These are phyloP conservation scores for Microcyclosporella mali DNA, from an alignment of 2,329 filamentous ascomycete species.

Conservation along the genomic window DNA sequence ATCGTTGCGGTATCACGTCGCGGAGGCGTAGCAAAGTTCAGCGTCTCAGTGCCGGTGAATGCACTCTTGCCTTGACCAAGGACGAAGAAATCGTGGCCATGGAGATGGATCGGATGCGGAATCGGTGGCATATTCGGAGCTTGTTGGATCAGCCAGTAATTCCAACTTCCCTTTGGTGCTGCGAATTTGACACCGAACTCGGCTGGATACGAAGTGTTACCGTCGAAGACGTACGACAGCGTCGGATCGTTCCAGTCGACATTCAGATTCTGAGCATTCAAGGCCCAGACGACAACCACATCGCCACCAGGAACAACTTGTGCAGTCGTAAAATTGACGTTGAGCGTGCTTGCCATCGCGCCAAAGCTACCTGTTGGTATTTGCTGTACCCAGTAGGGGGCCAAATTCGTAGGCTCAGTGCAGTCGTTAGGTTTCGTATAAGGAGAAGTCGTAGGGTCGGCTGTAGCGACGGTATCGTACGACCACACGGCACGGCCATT, in stretches of 20 bases:
- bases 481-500: conserved; percentile 30
- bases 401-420: conserved; percentile 26
- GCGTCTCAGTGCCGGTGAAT: conserved; percentile 24
- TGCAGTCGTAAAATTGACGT: conserved; percentile 29
- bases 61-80: conserved; percentile 21
- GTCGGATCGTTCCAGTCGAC: conserved; percentile 42
- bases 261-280: conserved; percentile 36
- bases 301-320: conserved; percentile 30
- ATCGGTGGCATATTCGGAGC: conserved; percentile 4
- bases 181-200: conserved; percentile 38
- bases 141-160: conserved; percentile 35
- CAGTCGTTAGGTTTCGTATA: conserved; percentile 37
- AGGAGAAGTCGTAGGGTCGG: conserved; percentile 20
- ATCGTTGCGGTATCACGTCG: conserved; percentile 45
- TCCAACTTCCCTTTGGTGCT: conserved; percentile 28
- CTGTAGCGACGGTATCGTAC: conserved; percentile 24
- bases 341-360: conserved; percentile 28
- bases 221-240: conserved; percentile 38
- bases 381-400: conserved; percentile 30
- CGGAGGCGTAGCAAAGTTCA: conserved; percentile 38
- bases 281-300: conserved; percentile 35
- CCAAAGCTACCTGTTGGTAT: conserved; percentile 34
- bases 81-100: conserved; percentile 30
- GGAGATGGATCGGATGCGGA: conserved; percentile 21
- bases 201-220: conserved; percentile 37